phyloP scores from a whole-genome alignment of 208 protist genomes.

The Angomonas deanei region DNA sequence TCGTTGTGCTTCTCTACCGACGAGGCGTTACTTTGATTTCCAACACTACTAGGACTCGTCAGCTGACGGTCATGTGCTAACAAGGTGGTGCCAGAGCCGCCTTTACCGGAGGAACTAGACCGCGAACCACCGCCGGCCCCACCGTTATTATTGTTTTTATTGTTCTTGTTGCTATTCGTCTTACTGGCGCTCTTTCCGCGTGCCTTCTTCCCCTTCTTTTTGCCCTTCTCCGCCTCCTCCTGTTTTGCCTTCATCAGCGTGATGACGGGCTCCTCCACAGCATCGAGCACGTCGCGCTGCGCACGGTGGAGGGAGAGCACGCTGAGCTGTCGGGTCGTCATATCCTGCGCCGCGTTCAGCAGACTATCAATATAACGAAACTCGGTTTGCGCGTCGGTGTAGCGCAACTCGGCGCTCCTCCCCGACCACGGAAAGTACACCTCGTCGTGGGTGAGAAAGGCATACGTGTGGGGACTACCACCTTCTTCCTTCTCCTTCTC shows the following conservation, averaged over 20 bases:
- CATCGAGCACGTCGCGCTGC: constrained; percentile 39
- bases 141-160: background rate
- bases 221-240: no score
- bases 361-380: constrained; percentile 59
- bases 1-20: no score
- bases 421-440: constrained; percentile 59
- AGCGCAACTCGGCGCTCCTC: constrained; percentile 10
- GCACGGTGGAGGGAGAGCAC: constrained; percentile 25
- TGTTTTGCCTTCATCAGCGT: no score
- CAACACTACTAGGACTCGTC: no score
- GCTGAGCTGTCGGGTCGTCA: constrained; percentile 28
- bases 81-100: no score
- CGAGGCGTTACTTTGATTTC: no score
- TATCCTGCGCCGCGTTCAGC: constrained; percentile 30
- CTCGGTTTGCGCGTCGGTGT: constrained; percentile 33
- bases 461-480: background rate
- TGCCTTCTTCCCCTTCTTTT: background rate
- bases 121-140: no score
- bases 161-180: background rate
- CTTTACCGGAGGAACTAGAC: no score
- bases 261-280: constrained; percentile 44
- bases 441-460: background rate
- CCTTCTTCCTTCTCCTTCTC: background rate
- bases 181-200: background rate
- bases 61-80: no score